phyloP scores from a whole-genome alignment of 805 yeast species.

The Lipomyces anomalus region DNA sequence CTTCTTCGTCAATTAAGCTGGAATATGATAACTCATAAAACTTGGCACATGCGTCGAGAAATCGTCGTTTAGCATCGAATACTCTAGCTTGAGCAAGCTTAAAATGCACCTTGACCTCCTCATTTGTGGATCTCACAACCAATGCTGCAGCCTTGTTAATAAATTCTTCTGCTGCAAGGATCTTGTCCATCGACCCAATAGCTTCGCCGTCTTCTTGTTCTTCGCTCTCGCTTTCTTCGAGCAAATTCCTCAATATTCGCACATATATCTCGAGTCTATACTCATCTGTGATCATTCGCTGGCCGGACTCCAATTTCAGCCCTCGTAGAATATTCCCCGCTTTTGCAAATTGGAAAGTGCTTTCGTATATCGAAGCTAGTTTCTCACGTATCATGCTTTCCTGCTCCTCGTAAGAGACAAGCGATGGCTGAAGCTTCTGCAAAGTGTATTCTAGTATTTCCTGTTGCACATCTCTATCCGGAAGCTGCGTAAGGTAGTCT shows the following conservation, averaged over 20 bases:
- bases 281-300: constrained; percentile 24
- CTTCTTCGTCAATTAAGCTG: constrained; percentile 25
- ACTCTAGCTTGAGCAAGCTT: constrained; percentile 32
- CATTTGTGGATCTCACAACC: constrained; percentile 19
- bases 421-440: constrained; percentile 17
- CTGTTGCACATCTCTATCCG: not conserved
- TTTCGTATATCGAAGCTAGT: constrained; percentile 27
- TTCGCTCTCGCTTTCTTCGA: constrained; percentile 29
- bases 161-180: constrained; percentile 26
- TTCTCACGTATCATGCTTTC: constrained; percentile 26
- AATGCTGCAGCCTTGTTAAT: constrained; percentile 28
- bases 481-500: not conserved
- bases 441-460: not conserved
- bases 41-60: constrained; percentile 31
- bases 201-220: not conserved
- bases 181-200: constrained; percentile 2
- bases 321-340: constrained; percentile 30
- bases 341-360: constrained; percentile 11
- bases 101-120: constrained; percentile 24
- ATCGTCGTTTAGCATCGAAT: constrained; percentile 28
- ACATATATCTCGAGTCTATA: constrained; percentile 26
- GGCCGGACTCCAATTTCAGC: constrained; percentile 23
- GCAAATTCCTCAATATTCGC: constrained; percentile 27
- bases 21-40: constrained; percentile 29
- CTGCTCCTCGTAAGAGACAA: constrained; percentile 26